Evolutionary conservation across 2,329 filamentous ascomycete species (phyloP).

Genomic region (Fusarium chuoi): DNA sequence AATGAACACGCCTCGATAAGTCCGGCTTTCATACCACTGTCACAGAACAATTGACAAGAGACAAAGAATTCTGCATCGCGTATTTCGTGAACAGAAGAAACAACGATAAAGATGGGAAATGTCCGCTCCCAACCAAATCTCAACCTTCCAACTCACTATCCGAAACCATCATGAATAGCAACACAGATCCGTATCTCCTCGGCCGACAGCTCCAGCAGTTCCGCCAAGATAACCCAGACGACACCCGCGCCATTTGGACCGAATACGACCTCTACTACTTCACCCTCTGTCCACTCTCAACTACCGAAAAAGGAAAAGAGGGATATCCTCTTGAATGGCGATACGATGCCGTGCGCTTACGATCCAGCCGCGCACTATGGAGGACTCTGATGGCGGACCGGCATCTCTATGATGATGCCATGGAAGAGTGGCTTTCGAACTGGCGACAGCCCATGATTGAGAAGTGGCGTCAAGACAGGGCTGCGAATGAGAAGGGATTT

Average conservation of each 20-base stretch:
- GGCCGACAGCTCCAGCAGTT: not conserved
- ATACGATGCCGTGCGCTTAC: not conserved
- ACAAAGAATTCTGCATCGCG: not conserved
- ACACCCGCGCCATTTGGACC: not conserved
- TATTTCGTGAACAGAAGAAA: not conserved
- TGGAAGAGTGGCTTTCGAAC: not conserved
- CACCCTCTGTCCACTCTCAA: not conserved
- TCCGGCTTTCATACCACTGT: too few species aligned
- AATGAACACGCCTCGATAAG: not conserved
- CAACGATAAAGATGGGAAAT: not conserved
- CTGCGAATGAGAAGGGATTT: not conserved
- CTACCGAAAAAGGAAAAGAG: fast-evolving
- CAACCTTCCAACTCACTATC: not conserved
- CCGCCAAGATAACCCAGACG: not conserved
- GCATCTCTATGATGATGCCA: not conserved
- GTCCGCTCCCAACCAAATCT: not conserved
- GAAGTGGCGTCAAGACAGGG: not conserved
- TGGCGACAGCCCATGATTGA: not conserved
- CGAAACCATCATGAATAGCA: not conserved
- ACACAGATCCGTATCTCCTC: not conserved
- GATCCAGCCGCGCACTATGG: not conserved
- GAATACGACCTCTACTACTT: not conserved
- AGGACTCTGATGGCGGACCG: not conserved
- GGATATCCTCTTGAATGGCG: not conserved
- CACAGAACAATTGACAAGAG: not conserved